Evolutionary conservation across 768 basidiomycete genomes (phyloP).

Genomic region (Panus rudis): DNA sequence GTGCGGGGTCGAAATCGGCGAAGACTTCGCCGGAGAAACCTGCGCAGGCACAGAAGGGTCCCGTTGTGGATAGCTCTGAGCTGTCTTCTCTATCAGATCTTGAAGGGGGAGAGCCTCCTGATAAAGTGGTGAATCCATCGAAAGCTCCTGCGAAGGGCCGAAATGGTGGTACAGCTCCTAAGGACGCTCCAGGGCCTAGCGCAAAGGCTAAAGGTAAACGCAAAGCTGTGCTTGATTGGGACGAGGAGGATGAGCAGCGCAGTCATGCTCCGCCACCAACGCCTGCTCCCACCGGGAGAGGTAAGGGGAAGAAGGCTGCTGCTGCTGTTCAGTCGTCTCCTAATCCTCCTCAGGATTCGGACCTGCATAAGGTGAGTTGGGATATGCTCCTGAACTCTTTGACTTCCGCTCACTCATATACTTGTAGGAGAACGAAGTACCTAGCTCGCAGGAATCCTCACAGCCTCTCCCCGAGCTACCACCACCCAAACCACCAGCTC

Average conservation of each 20-base stretch:
- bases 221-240: conserved; percentile 13
- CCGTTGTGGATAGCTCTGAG: too few relatives aligned
- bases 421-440: conserved; percentile 4
- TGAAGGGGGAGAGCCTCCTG: too few relatives aligned
- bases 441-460: conserved; percentile 3
- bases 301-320: too few relatives aligned
- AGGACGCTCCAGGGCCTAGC: background rate
- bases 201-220: conserved; percentile 11
- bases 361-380: too few relatives aligned
- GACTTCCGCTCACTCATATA: background rate
- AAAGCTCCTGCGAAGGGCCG: background rate
- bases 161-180: background rate
- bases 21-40: too few relatives aligned
- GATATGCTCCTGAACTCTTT: too few relatives aligned
- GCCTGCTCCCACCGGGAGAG: conserved; percentile 10
- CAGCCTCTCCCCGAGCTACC: conserved; percentile 7
- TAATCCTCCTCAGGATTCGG: too few relatives aligned
- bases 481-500: conserved; percentile 3
- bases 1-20: background rate
- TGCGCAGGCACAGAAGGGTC: too few relatives aligned
- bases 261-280: conserved; percentile 1
- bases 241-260: conserved; percentile 15
- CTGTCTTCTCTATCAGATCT: too few relatives aligned
- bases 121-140: too few relatives aligned
- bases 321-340: too few relatives aligned